Conservation (phyloP, 2,329 filamentous ascomycete species). For the Fusarium newnesense region DNA sequence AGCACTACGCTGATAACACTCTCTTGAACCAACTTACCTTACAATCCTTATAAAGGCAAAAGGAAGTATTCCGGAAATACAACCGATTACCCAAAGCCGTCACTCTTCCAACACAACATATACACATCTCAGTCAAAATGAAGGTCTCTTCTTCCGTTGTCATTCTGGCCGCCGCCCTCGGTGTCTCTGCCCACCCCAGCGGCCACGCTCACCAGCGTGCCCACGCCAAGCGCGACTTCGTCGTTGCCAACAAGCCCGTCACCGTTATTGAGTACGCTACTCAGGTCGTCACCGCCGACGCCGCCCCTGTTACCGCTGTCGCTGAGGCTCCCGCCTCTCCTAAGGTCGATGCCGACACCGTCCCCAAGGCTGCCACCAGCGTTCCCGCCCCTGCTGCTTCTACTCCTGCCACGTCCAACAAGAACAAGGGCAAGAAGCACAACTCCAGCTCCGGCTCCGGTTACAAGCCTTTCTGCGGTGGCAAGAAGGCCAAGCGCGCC, state of each 20-base stretch:
- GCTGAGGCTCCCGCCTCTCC: not conserved
- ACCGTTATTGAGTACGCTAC: slow-evolving; percentile 41
- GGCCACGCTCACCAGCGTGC: slow-evolving; percentile 51
- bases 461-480: slow-evolving; percentile 50
- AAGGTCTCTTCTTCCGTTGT: slow-evolving; percentile 54
- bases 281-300: slow-evolving; percentile 16
- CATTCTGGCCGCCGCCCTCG: slow-evolving; percentile 53
- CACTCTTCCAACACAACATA: slow-evolving; percentile 11
- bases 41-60: slow-evolving; percentile 42
- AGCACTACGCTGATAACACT: slow-evolving; percentile 41
- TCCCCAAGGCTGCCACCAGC: not conserved
- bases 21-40: slow-evolving; percentile 37
- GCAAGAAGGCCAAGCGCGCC: slow-evolving; percentile 56
- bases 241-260: slow-evolving; percentile 50
- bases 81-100: slow-evolving; percentile 14
- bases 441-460: slow-evolving; percentile 32
- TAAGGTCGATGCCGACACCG: slow-evolving; percentile 3
- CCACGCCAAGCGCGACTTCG: slow-evolving; percentile 48
- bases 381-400: not conserved
- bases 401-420: not conserved
- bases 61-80: slow-evolving; percentile 41
- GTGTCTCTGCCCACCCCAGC: slow-evolving; percentile 55
- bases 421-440: slow-evolving; percentile 18
- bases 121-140: slow-evolving; percentile 47
- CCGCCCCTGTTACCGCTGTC: not conserved